Evolutionary conservation across 2,329 filamentous ascomycete genomes (phyloP).

Genomic region (Cryoendolithus antarcticus): DNA sequence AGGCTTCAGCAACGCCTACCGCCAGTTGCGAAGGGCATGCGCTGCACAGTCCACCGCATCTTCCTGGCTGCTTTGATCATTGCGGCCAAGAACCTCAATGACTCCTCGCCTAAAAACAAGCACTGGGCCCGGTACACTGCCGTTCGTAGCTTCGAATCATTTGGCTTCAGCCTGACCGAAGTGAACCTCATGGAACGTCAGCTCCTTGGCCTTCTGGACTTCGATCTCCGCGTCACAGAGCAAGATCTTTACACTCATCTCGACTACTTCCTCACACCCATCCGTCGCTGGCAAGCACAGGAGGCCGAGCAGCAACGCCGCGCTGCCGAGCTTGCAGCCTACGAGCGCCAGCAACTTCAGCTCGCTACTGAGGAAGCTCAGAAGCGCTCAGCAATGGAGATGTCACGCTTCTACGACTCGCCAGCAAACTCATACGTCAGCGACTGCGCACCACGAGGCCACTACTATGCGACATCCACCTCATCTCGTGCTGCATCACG

Average conservation of each 20-base stretch:
- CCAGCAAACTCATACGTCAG: slow-evolving; percentile 20
- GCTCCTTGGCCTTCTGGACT: slow-evolving; percentile 84
- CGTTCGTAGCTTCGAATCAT: slow-evolving; percentile 59
- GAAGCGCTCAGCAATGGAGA: slow-evolving; percentile 15
- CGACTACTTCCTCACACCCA: slow-evolving; percentile 76
- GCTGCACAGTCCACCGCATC: slow-evolving; percentile 94
- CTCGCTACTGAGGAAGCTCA: slow-evolving; percentile 29
- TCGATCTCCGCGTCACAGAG: slow-evolving; percentile 77
- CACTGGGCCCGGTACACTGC: slow-evolving; percentile 94
- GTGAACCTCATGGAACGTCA: slow-evolving; percentile 99
- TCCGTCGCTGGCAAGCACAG: slow-evolving; percentile 50
- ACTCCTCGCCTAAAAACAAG: slow-evolving; percentile 99
- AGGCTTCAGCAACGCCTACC: slow-evolving; percentile 75
- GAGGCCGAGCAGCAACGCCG: slow-evolving; percentile 40
- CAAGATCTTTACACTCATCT: slow-evolving; percentile 79
- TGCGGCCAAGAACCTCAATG: slow-evolving; percentile 94
- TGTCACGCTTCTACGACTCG: slow-evolving; percentile 24
- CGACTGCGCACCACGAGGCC: slow-evolving; percentile 17
- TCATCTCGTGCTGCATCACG: slow-evolving; percentile 33
- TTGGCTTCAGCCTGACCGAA: slow-evolving; percentile 87
- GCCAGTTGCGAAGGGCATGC: slow-evolving; percentile 88
- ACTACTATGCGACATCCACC: slow-evolving; percentile 19
- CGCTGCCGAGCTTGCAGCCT: slow-evolving; percentile 27
- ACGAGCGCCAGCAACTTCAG: slow-evolving; percentile 22
- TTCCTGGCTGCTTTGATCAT: slow-evolving; percentile 79